Conservation (phyloP, 768 basidiomycete species). For the Phlebiopsis gigantea region DNA sequence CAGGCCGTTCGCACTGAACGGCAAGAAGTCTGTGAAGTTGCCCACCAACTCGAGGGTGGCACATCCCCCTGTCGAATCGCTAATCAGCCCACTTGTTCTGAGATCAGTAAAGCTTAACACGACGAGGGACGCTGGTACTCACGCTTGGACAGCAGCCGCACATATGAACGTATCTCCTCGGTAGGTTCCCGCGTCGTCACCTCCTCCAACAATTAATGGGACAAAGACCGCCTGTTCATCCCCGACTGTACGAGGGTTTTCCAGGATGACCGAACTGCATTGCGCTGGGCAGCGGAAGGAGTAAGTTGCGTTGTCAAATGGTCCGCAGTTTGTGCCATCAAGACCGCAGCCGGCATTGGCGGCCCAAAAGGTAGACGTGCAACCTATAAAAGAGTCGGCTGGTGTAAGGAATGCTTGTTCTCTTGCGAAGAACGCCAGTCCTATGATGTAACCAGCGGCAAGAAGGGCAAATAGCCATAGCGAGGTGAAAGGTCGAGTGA, state of each 20-base stretch:
- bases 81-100: constrained; percentile 53
- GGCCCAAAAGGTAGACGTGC: constrained; percentile 68
- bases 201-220: constrained; percentile 83
- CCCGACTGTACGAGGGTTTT: constrained; percentile 74
- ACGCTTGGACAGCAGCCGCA: constrained; percentile 79
- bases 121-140: constrained; percentile 19
- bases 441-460: constrained; percentile 59
- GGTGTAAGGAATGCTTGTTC: constrained; percentile 71
- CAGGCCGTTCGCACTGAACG: constrained; percentile 55
- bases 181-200: constrained; percentile 66
- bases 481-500: constrained; percentile 47
- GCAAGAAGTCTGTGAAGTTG: constrained; percentile 66
- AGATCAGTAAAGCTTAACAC: not conserved
- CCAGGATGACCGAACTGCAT: constrained; percentile 56
- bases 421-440: constrained; percentile 66
- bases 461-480: constrained; percentile 53
- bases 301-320: constrained; percentile 55
- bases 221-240: constrained; percentile 56
- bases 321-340: constrained; percentile 58
- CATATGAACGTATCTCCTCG: constrained; percentile 84
- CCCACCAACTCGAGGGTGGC: constrained; percentile 63
- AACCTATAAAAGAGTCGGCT: constrained; percentile 55
- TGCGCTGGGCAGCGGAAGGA: constrained; percentile 81
- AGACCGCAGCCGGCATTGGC: constrained; percentile 70
- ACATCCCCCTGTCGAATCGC: constrained; percentile 69